Base-by-base conservation (phyloP, 768 basidiomycete genomes). In the Trametes elegans region DNA sequence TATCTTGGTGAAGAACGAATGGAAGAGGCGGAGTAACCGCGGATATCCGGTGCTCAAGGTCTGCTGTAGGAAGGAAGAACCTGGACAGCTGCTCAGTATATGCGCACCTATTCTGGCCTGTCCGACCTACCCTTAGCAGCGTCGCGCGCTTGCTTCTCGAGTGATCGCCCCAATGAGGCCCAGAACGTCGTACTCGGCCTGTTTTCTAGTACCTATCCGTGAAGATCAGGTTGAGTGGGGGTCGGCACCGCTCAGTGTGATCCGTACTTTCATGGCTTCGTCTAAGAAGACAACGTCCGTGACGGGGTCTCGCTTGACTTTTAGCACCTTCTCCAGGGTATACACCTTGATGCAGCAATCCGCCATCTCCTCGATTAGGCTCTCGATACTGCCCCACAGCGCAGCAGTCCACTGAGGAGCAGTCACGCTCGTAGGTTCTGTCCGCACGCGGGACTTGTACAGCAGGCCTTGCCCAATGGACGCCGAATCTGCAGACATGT, bases 1-100 rank as follows among this genome's bases (percentile, higher is more conserved):
- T 48, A 98, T 93, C 68, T 94, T 94, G 27, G 88, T 84, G 68
- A 99, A 99, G 73, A 99, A 97, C 35, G 94, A 93, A 51, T 99
- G 97, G 72, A 99, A 95, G 2, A 98, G 79, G 9, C 97, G 82
- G 8, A 99, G 69, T 3, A 99, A 76, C 44, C 83, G 82, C 3
- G 95, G 93, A 71, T 98, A 98, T 16, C 90, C 89, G 2, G 83
- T 76, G 61, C 87, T 85, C 35, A 99, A 73, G 4, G 91, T 90
- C 63, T 95, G 93, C 62, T 98, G 94, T 10, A 98, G 70, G 70
- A 98, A 98, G 0, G 83, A 80, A 0, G 96, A 98, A 16, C 79
- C 93, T 97, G 58, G n/a, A 14, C 18, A 2, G 3, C 24, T 10
- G 18, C 13, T 34, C 3, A 43, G 23, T 13, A 36, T 27, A 21